Evolutionary conservation across 2,329 filamentous ascomycete species (phyloP).

Genomic region (Phialemonium atrogriseum): DNA sequence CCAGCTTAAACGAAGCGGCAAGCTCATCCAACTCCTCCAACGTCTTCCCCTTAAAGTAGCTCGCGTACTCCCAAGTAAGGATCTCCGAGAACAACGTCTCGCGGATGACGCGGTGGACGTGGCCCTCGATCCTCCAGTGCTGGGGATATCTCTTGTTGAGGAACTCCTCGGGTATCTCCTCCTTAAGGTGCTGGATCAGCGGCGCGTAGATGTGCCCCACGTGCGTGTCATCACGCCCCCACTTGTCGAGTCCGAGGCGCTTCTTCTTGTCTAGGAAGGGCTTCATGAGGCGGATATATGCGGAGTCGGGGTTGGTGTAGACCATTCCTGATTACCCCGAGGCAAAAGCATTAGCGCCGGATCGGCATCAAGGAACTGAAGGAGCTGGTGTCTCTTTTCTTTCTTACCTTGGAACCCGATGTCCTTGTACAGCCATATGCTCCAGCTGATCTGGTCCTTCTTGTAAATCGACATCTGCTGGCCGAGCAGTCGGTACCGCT

Average conservation of each 20-base stretch:
- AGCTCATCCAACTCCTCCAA: conserved; percentile 45
- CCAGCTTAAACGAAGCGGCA: conserved; percentile 41
- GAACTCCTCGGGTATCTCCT: conserved; percentile 32
- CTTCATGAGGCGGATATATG: conserved; percentile 38
- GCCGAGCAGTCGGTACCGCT: conserved; percentile 26
- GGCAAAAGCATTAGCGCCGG: conserved; percentile 42
- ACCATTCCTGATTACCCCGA: conserved; percentile 45
- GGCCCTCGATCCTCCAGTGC: conserved; percentile 40
- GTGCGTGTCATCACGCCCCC: conserved; percentile 30
- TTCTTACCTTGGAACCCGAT: conserved; percentile 35
- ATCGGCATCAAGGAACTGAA: conserved; percentile 41
- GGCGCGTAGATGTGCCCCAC: conserved; percentile 30
- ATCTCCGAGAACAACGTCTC: conserved; percentile 36
- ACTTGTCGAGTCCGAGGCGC: conserved; percentile 40
- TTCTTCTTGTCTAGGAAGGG: conserved; percentile 46
- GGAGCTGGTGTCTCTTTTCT: conserved; percentile 18
- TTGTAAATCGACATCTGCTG: conserved; percentile 25
- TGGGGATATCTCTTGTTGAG: conserved; percentile 37
- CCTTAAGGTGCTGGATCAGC: conserved; percentile 30
- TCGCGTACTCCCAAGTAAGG: conserved; percentile 44
- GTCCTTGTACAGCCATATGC: conserved; percentile 31
- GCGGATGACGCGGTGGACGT: conserved; percentile 35
- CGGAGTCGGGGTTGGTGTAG: conserved; percentile 29
- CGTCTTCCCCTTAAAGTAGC: conserved; percentile 41
- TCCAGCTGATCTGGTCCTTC: conserved; percentile 13